Base-by-base conservation (phyloP, 2,329 filamentous ascomycete genomes). In the Ophiostoma piceae region DNA sequence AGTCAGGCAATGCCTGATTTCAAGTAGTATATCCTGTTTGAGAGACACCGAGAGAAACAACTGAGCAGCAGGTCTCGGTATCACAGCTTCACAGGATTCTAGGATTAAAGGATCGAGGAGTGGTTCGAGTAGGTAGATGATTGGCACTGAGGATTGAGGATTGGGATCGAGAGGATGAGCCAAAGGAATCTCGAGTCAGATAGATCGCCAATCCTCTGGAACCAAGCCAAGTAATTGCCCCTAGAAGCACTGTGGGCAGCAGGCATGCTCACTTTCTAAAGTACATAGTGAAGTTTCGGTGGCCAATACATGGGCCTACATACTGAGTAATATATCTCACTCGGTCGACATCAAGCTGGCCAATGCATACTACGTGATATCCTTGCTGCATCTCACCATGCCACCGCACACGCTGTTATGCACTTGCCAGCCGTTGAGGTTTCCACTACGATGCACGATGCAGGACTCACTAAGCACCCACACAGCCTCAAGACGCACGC, bases 401-500 rank as follows among this genome's bases (percentile, higher is more conserved):
- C 43, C 16, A 47, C 43, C 43, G 43, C 19, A 47, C 43, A 19
- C 43, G 43, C 43, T 47, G 6, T 47, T n/a, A 47, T 47, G 43
- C 43, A 47, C 16, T 47, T 16, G 19, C 43, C 14, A n/a, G 7
- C 16, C 43, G 3, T 47, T 6, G 43, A 47, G 14, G 16, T 2
- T 6, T 9, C 4, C 43, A 57, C 19, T 9, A 54, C 26, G 26
- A 29, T 29, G 26, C 35, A 35, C 35, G 8, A 35, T 35, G 35
- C 35, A 35, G 47, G 47, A 54, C n/a, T n/a, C 19, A 22, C 19
- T 22, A n/a, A 57, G 26, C 54, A 60, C 54, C 14, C 57, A 35
- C 57, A 62, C 57, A 62, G 57, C 57, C 57, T 19, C 57, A 62
- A 12, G 54, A 60, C 11, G 22, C 54, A 60, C 6, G 47, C n/a